Conservation (phyloP, 2,329 filamentous ascomycete species). For the Domatiomyces catenatus region DNA sequence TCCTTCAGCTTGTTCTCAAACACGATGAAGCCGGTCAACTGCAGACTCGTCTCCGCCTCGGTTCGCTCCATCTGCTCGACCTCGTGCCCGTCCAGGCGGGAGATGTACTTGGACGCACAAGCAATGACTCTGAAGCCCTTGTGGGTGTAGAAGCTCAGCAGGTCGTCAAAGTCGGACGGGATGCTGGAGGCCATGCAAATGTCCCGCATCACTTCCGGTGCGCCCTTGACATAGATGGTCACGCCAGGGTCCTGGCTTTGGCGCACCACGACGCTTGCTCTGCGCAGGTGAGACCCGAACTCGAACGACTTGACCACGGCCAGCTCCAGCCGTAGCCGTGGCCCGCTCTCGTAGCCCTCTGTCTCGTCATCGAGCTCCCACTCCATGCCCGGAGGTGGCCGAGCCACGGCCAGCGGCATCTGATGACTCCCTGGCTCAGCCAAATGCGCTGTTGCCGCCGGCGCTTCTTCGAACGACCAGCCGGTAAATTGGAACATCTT, state of each 20-base stretch:
- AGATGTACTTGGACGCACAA: slow-evolving; percentile 76
- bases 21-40: slow-evolving; percentile 91
- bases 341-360: slow-evolving; percentile 8
- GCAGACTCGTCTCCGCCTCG: slow-evolving; percentile 67
- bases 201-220: slow-evolving; percentile 88
- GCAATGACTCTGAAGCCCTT: slow-evolving; percentile 93
- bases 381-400: slow-evolving; percentile 52
- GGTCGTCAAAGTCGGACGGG: slow-evolving; percentile 75
- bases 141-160: slow-evolving; percentile 82
- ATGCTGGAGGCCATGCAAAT: slow-evolving; percentile 77
- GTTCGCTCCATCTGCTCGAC: slow-evolving; percentile 82
- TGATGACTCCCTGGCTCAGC: slow-evolving; percentile 62
- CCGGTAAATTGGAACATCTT: slow-evolving; percentile 98
- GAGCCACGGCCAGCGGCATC: slow-evolving; percentile 66
- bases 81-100: slow-evolving; percentile 82
- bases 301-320: slow-evolving; percentile 87
- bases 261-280: slow-evolving; percentile 83
- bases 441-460: slow-evolving; percentile 46
- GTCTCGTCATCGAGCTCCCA: slow-evolving; percentile 38
- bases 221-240: slow-evolving; percentile 87
- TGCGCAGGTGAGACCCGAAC: slow-evolving; percentile 80
- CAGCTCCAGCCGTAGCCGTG: slow-evolving; percentile 50
- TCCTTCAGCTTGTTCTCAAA: slow-evolving; percentile 98
- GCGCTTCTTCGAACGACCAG: slow-evolving; percentile 85
- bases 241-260: slow-evolving; percentile 63